Conservation (phyloP, 805 yeast genomes). For the Tetrapisispora phaffii region DNA sequence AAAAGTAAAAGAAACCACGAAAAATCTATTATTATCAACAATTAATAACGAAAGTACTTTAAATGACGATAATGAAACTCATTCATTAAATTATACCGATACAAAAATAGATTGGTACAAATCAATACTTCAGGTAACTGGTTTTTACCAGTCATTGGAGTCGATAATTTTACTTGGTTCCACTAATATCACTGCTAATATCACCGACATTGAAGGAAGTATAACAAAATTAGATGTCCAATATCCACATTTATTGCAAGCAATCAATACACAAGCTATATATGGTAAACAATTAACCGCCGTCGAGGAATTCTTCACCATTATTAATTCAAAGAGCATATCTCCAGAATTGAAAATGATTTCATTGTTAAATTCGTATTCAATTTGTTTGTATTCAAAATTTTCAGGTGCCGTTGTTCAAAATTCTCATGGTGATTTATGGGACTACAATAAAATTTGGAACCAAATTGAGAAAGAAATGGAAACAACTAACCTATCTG, state of each 20-base stretch:
- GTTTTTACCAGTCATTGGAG: conserved; percentile 21
- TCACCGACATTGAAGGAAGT: background rate
- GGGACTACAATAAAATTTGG: conserved; percentile 12
- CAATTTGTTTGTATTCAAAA: conserved; percentile 5
- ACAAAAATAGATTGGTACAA: conserved; percentile 11
- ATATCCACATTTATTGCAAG: background rate
- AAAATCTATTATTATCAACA: conserved; percentile 8
- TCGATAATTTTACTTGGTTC: conserved; percentile 7
- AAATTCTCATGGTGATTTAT: too few species aligned
- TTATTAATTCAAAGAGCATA: background rate
- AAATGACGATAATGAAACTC: background rate
- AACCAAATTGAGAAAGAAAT: conserved; percentile 9
- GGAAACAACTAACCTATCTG: conserved; percentile 8
- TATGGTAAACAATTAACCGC: background rate
- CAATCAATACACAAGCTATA: background rate
- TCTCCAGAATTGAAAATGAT: conserved; percentile 14
- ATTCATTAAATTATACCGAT: conserved; percentile 9
- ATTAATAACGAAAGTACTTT: background rate
- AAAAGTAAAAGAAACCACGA: conserved; percentile 18
- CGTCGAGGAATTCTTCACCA: background rate
- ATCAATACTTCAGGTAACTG: conserved; percentile 10
- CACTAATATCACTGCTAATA: background rate
- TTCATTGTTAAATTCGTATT: conserved; percentile 17
- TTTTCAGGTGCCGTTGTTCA: background rate
- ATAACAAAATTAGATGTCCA: background rate